Percentiles rank a stretch among this genome's conserved stretches.
Conservation (phyloP, 805 yeast genomes). For the Nakazawaea sp. region DNA sequence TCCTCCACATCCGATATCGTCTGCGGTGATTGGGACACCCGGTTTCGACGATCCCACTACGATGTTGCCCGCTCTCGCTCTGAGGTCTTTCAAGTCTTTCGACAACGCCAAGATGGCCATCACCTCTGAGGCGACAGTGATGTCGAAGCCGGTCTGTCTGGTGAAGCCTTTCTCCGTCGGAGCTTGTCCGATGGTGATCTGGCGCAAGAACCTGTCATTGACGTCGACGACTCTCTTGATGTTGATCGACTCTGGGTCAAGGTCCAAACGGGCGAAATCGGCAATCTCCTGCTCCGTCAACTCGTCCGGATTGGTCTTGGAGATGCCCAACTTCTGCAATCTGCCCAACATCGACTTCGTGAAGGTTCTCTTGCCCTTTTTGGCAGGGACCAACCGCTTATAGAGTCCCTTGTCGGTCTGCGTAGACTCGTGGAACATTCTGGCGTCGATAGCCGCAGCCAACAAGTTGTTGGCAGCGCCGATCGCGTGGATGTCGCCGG, state of each 20-base stretch:
- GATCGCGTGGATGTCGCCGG: constrained; percentile 84
- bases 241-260: constrained; percentile 74
- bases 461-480: constrained; percentile 74
- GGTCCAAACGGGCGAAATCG: constrained; percentile 61
- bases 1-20: constrained; percentile 82
- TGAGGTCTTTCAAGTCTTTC: constrained; percentile 61
- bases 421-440: constrained; percentile 78
- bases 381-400: constrained; percentile 68
- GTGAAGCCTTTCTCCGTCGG: constrained; percentile 73
- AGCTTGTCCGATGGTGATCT: constrained; percentile 73
- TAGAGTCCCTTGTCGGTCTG: constrained; percentile 68
- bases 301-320: constrained; percentile 65
- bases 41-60: constrained; percentile 64
- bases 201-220: constrained; percentile 75
- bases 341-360: constrained; percentile 63
- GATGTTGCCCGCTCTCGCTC: constrained; percentile 68
- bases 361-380: constrained; percentile 64
- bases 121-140: constrained; percentile 78
- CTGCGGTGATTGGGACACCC: constrained; percentile 75
- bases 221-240: constrained; percentile 84
- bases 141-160: constrained; percentile 74
- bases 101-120: constrained; percentile 82
- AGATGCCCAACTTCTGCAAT: constrained; percentile 60
- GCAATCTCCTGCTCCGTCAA: constrained; percentile 63
- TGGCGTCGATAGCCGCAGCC: constrained; percentile 82